Conservation (phyloP, 768 basidiomycete species). For the Amanita polypyramis region DNA sequence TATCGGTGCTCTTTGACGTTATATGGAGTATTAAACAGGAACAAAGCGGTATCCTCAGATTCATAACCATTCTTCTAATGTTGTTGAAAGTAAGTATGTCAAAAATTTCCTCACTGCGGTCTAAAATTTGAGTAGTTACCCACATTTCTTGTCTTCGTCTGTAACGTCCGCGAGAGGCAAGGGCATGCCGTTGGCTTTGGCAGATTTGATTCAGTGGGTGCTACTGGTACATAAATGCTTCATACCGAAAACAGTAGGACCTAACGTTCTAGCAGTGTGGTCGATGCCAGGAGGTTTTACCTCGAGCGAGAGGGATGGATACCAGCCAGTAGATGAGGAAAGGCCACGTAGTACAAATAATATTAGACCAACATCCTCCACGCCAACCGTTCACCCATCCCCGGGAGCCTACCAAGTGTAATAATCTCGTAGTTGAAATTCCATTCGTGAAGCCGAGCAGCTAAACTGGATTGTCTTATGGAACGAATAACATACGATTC, state of each 20-base stretch:
- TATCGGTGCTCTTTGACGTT: conserved; percentile 58
- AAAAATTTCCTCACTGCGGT: background rate
- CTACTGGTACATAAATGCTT: conserved; percentile 35
- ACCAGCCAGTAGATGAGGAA: conserved; percentile 55
- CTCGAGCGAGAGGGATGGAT: conserved; percentile 41
- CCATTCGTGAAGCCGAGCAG: too few relatives aligned
- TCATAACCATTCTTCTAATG: conserved; percentile 44
- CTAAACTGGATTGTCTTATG: too few relatives aligned
- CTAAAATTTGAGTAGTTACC: conserved; percentile 34
- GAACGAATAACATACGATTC: too few relatives aligned
- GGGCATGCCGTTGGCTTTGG: conserved; percentile 45
- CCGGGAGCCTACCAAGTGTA: conserved; percentile 31
- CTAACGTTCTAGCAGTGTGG: conserved; percentile 43
- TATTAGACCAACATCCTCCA: conserved; percentile 13
- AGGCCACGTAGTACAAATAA: conserved; percentile 10
- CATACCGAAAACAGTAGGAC: background rate
- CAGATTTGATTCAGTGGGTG: conserved; percentile 36
- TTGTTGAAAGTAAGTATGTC: conserved; percentile 41
- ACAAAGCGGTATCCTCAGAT: conserved; percentile 43
- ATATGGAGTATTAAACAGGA: conserved; percentile 53
- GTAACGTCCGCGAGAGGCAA: conserved; percentile 40
- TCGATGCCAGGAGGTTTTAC: conserved; percentile 71
- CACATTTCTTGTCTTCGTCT: conserved; percentile 40
- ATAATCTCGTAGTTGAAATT: conserved; percentile 12
- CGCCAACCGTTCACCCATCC: conserved; percentile 14